Conservation (phyloP, 495 filamentous ascomycete genomes). For the Penicillium maclennaniae region DNA sequence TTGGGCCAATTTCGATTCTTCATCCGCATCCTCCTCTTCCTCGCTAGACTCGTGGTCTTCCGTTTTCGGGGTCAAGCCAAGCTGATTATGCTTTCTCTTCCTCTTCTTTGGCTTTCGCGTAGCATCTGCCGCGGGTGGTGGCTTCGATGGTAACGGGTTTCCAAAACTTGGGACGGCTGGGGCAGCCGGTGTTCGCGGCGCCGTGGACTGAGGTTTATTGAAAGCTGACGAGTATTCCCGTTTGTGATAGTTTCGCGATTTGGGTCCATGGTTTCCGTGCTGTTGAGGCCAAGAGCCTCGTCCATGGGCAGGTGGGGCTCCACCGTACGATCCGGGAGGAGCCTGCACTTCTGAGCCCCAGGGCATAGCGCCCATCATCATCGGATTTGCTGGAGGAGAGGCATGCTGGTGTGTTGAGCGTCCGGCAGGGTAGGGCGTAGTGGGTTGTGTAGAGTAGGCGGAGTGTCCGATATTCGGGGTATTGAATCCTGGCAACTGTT, state of each 20-base stretch:
- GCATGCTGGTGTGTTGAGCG: slow-evolving; percentile 23
- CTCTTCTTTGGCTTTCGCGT: slow-evolving; percentile 62
- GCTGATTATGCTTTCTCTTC: slow-evolving; percentile 71
- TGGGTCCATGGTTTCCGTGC: slow-evolving; percentile 38
- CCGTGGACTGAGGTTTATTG: slow-evolving; percentile 35
- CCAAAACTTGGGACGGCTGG: slow-evolving; percentile 62
- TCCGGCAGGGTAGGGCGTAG: slow-evolving; percentile 25
- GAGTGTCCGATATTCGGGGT: slow-evolving; percentile 19
- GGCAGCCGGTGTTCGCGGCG: slow-evolving; percentile 44
- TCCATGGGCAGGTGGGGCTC: slow-evolving; percentile 20
- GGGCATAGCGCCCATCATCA: slow-evolving; percentile 55
- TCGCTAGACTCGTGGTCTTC: slow-evolving; percentile 66
- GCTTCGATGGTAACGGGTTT: slow-evolving; percentile 56
- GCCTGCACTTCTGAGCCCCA: slow-evolving; percentile 51
- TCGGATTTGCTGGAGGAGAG: slow-evolving; percentile 33
- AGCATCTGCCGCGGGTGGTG: slow-evolving; percentile 44
- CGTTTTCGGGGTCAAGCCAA: slow-evolving; percentile 74
- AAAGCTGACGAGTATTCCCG: slow-evolving; percentile 43
- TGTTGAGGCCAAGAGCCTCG: slow-evolving; percentile 44
- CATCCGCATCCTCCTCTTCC: slow-evolving; percentile 70
- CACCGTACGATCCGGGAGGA: slow-evolving; percentile 19
- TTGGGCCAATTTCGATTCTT: slow-evolving; percentile 53
- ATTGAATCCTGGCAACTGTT: slow-evolving; percentile 30
- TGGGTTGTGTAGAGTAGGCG: slow-evolving; percentile 20
- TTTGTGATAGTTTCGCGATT: slow-evolving; percentile 34